Conservation (phyloP, 768 basidiomycete species). For the Boletus reticulatus region DNA sequence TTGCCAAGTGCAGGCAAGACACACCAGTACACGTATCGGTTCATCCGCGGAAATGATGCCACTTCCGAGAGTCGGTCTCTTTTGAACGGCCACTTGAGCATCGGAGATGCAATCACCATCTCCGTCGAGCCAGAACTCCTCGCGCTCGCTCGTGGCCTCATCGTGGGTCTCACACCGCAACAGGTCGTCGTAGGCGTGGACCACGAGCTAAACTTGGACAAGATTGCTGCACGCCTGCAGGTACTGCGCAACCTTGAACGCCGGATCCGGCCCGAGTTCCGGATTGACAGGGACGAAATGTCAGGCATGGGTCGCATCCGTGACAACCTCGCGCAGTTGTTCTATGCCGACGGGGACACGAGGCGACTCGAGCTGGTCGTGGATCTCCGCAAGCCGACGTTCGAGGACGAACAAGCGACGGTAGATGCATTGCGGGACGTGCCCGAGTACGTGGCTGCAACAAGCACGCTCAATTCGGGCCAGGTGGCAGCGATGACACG, state of each 20-base stretch:
- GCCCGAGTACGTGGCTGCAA: slow-evolving; percentile 31
- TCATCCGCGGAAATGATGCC: slow-evolving; percentile 40
- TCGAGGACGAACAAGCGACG: slow-evolving; percentile 39
- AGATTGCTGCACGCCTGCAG: slow-evolving; percentile 42
- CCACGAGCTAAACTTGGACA: slow-evolving; percentile 58
- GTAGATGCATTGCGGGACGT: slow-evolving; percentile 13
- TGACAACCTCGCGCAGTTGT: slow-evolving; percentile 86
- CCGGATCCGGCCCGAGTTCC: slow-evolving; percentile 47
- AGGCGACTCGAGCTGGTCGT: slow-evolving; percentile 74
- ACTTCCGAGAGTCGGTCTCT: slow-evolving; percentile 33
- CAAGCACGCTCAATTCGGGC: slow-evolving; percentile 58
- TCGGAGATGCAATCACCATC: slow-evolving; percentile 81
- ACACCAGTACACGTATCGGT: slow-evolving; percentile 77
- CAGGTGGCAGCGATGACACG: slow-evolving; percentile 72
- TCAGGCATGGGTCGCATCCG: slow-evolving; percentile 86
- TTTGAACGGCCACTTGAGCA: slow-evolving; percentile 74
- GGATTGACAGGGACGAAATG: slow-evolving; percentile 94
- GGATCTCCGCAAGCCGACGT: slow-evolving; percentile 69
- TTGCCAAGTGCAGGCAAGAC: slow-evolving; percentile 48
- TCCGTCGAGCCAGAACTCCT: slow-evolving; percentile 87
- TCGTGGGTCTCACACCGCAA: slow-evolving; percentile 64
- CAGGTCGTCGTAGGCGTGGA: slow-evolving; percentile 80
- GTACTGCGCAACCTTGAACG: slow-evolving; percentile 17
- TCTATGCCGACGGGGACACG: slow-evolving; percentile 74
- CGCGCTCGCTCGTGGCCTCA: slow-evolving; percentile 80